Evolutionary conservation across 441 rosid species (phyloP), one percentile per base, ranked within the genome.

Genomic region (Macaranga tanarius): DNA sequence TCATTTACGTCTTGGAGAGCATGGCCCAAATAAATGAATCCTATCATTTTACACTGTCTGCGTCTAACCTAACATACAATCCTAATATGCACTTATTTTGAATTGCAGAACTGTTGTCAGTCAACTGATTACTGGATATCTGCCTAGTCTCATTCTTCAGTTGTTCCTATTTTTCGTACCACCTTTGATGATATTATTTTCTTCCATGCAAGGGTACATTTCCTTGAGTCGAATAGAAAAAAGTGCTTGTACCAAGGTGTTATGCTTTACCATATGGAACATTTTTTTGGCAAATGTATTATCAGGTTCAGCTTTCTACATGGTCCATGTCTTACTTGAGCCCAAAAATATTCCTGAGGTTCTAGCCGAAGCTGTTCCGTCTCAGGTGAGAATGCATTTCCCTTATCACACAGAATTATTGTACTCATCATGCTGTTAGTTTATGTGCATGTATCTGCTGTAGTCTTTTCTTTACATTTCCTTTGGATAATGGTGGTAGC

Each of bases 81-180:
- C 61, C 76, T 82, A 64, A 80, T 64, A 16, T 64, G 34, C 60
- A 25, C 17, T 19, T 57, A 65, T 73, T 34, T 69, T 78, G 67
- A 60, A 63, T 57, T 80, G 86, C 93, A 95, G 99, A 83, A 70
- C 86, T 62, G 70, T 90, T 47, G 81, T 90, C 59, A 88, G 91
- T 80, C 80, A 88, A 77, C 84, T 95, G 79, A 85, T 95, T 70
- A 95, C 98, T 1, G 99, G 98, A 83, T 92, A 95, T 81, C 90
- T 95, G 74, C 99, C 99, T 8, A 92, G 93, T 86, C 88, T 95
- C 47, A 75, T 91, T 69, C 93, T 95, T 68, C 88, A 86, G 71
- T 61, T 79, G 72, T 92, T 91, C 80, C 83, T 91, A 25, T 55
- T 56, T 58, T 70, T 84, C 17, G 80, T 92, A 76, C 99, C 96